Evolutionary conservation across 2,329 filamentous ascomycete genomes (phyloP).

Genomic region (Colletotrichum shisoi): DNA sequence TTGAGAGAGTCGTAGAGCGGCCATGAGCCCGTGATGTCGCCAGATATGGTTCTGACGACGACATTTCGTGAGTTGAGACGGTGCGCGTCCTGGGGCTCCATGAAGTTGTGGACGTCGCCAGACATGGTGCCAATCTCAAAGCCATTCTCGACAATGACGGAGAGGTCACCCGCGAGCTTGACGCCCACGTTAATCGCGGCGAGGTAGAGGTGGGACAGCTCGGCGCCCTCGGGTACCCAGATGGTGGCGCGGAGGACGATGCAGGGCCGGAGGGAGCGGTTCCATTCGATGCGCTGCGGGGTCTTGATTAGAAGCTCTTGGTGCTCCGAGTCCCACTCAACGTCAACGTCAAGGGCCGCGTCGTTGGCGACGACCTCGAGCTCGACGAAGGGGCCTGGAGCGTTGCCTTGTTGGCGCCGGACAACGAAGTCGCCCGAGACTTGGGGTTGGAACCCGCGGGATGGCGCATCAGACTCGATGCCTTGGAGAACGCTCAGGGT

Average conservation of each 20-base stretch:
- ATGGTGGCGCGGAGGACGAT: slow-evolving; percentile 58
- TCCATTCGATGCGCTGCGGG: slow-evolving; percentile 49
- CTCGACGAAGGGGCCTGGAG: slow-evolving; percentile 51
- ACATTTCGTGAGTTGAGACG: slow-evolving; percentile 54
- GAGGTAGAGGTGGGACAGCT: slow-evolving; percentile 51
- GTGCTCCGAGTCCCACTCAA: slow-evolving; percentile 51
- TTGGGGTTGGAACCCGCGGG: slow-evolving; percentile 46
- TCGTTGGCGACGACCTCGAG: slow-evolving; percentile 59
- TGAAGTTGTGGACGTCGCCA: slow-evolving; percentile 52
- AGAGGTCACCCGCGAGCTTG: slow-evolving; percentile 52
- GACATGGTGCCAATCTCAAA: slow-evolving; percentile 49
- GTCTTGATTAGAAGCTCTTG: slow-evolving; percentile 50
- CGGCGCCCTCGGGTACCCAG: slow-evolving; percentile 54
- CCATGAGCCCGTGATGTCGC: slow-evolving; percentile 58
- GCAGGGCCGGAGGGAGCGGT: slow-evolving; percentile 50
- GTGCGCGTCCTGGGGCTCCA: slow-evolving; percentile 48
- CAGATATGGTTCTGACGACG: slow-evolving; percentile 54
- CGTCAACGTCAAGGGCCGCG: slow-evolving; percentile 48
- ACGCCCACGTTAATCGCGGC: slow-evolving; percentile 52
- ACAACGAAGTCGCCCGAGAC: slow-evolving; percentile 58
- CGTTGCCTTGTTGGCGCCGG: slow-evolving; percentile 48
- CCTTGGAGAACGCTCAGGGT: slow-evolving; percentile 54
- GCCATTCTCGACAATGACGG: slow-evolving; percentile 46
- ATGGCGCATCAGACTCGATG: slow-evolving; percentile 41
- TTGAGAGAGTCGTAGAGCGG: slow-evolving; percentile 60